Conservation (phyloP, 768 basidiomycete species). For the Lactarius akahatsu region DNA sequence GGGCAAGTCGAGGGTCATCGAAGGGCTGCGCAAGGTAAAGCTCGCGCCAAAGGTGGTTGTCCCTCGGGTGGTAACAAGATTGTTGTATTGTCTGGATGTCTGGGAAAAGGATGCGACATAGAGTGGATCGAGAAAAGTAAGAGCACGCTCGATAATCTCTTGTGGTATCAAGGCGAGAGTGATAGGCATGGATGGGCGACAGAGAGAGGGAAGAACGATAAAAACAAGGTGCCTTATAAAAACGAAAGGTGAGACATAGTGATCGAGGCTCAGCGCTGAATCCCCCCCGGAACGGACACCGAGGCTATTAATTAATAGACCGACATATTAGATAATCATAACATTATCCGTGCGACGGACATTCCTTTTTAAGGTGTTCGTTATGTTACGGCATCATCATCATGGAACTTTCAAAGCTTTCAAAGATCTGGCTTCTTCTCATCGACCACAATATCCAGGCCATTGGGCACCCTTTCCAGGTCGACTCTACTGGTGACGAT, state of each 20-base stretch:
- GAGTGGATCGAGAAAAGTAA: constrained; percentile 57
- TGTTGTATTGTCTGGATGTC: constrained; percentile 45
- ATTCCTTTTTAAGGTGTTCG: too few relatives aligned
- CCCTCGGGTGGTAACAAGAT: constrained; percentile 47
- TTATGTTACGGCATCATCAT: too few relatives aligned
- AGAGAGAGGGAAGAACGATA: background rate
- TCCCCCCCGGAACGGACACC: too few relatives aligned
- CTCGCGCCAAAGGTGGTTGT: constrained; percentile 58
- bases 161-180: constrained; percentile 40
- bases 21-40: constrained; percentile 63
- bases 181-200: background rate
- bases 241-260: background rate
- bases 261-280: background rate
- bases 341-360: too few relatives aligned
- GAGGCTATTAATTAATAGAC: too few relatives aligned
- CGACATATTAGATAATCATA: too few relatives aligned
- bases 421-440: too few relatives aligned
- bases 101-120: constrained; percentile 56
- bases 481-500: too few relatives aligned
- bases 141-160: constrained; percentile 60
- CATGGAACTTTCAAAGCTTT: too few relatives aligned
- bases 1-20: constrained; percentile 60
- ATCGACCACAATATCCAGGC: too few relatives aligned
- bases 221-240: constrained; percentile 4
- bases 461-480: too few relatives aligned